Evolutionary conservation across 352 stramenopile genomes (phyloP), one percentile per base, ranked within the genome.

Genomic region (Lagenidium sp.): DNA sequence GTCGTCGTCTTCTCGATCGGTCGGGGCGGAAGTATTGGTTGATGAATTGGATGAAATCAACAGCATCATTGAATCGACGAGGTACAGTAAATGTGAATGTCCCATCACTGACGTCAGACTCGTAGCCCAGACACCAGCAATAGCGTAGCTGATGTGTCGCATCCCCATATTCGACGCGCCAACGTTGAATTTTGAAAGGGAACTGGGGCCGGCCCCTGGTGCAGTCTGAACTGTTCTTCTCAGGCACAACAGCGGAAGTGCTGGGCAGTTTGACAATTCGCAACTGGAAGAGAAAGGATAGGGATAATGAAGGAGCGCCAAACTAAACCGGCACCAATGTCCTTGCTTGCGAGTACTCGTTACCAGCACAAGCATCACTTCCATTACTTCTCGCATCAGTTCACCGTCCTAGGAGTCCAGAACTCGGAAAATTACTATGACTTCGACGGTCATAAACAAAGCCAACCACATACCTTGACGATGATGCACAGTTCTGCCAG

Each of bases 301-400:
- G 13, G 74, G 71, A 26, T 78, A 62, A 20, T 81, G 68, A n/a
- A 89, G 44, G 30, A 89, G 25, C 19, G 69, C 57, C 12, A 82
- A 46, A 32, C 69, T 82, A 21, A 89, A 44, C 18, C 71, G 66
- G 19, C 69, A 67, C 19, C 86, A 19, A 8, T 69, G 37, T 10
- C 21, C 16, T 24, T 65, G 59, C 44, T 71, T 69, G 13, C 60
- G 63, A 3, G 67, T 84, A 16, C 68, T 50, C n/a, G 51, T 16
- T 11, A 69, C 67, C 5, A 89, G 44, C 2, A 47, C 31, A 3
- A 60, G 54, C 6, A 86, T 23, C 13, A 61, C 46, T 44, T 79
- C 58, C 22, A 67, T 60, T 10, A 71, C 35, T 22, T 63, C 28
- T 34, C 66, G 82, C 29, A 55, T 57, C 26, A 86, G 50, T 13